Percentiles rank a stretch among this genome's conserved stretches.
These are phyloP conservation scores for Fagopyrum esculentum DNA, from an alignment of 148 eudicot genomes.

Conservation along the genomic window DNA sequence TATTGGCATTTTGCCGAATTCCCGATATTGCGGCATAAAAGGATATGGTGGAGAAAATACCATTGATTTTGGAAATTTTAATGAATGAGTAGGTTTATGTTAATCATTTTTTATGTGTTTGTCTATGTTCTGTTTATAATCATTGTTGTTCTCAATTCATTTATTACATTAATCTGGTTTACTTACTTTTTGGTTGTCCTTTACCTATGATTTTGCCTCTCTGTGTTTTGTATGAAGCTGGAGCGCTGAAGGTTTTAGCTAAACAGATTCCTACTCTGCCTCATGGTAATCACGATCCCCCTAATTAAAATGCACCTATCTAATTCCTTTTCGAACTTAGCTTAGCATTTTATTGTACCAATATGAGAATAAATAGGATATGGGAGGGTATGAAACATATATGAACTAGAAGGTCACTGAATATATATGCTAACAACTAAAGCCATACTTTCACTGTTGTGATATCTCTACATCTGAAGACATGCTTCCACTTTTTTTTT, in stretches of 20 bases:
- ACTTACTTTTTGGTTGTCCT: background rate
- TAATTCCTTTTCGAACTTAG: background rate
- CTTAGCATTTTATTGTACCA: background rate
- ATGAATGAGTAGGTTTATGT: conserved; percentile 36
- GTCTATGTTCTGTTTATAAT: background rate
- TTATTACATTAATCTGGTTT: background rate
- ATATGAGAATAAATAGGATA: background rate
- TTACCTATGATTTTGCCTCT: conserved; percentile 4
- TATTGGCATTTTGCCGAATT: conserved; percentile 67
- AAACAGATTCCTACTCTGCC: conserved; percentile 42
- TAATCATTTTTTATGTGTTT: background rate
- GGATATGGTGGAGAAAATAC: conserved; percentile 59
- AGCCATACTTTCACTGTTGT: background rate
- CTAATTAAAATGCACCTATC: background rate
- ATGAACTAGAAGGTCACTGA: background rate
- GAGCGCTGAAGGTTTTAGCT: conserved; percentile 56
- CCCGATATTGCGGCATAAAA: conserved; percentile 63
- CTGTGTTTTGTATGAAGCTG: conserved; percentile 44
- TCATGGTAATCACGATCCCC: conserved; percentile 40
- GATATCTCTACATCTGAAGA: background rate
- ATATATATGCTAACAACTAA: background rate
- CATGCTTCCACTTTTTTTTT: conserved; percentile 10
- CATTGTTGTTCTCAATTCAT: background rate
- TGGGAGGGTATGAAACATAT: background rate
- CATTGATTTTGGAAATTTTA: conserved; percentile 53